These are phyloP conservation scores for Sedum album DNA, from an alignment of 164 flowering plant genomes.

Conservation along the genomic window DNA sequence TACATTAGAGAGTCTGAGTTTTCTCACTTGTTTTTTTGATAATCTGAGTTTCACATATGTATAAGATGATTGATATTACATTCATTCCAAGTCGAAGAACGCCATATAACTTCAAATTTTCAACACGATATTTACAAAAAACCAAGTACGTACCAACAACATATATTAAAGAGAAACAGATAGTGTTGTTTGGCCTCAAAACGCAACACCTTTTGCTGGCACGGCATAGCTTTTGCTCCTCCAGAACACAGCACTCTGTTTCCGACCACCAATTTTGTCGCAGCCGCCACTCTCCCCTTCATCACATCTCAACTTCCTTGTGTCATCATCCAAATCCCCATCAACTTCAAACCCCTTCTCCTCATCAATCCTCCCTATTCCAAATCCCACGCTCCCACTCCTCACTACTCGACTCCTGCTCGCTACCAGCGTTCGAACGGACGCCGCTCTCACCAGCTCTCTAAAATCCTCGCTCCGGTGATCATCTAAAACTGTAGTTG, in stretches of 20 bases:
- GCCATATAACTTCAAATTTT: no score
- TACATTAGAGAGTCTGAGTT: no score
- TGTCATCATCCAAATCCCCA: background rate
- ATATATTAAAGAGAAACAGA: no score
- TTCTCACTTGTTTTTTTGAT: no score
- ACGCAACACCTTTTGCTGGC: constrained; percentile 5
- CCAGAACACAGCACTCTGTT: constrained; percentile 23
- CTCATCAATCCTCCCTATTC: constrained; percentile 67
- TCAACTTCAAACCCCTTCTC: constrained; percentile 36
- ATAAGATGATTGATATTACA: no score
- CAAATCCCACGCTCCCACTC: constrained; percentile 45
- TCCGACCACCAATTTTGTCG: background rate
- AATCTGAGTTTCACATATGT: no score
- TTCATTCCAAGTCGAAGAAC: no score
- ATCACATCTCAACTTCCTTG: constrained; percentile 14
- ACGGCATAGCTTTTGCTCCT: constrained; percentile 57
- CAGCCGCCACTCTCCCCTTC: constrained; percentile 12
- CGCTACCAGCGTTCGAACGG: constrained; percentile 20
- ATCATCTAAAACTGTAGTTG: constrained; percentile 16
- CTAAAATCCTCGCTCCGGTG: constrained; percentile 27
- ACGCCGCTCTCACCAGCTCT: constrained; percentile 53
- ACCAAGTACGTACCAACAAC: no score
- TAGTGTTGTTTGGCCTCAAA: background rate
- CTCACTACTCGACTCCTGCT: constrained; percentile 25
- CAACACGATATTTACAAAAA: no score